Conservation (phyloP, 1,139 yeast genomes). For the Magnusiomyces sp. region DNA sequence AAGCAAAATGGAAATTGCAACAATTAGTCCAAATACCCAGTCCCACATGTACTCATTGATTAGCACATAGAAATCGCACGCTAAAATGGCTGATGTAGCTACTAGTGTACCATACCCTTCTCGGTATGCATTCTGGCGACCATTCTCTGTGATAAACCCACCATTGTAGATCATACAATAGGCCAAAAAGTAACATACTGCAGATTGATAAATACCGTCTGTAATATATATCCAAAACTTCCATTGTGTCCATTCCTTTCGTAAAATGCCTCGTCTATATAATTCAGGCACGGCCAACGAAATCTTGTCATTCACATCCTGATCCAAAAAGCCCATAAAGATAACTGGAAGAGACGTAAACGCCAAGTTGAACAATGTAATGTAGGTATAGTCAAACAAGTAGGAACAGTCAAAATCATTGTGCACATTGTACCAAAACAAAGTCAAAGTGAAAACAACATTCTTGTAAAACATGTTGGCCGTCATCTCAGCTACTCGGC, state of each 20-base stretch:
- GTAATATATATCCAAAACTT: constrained; percentile 80
- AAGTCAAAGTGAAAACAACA: constrained; percentile 75
- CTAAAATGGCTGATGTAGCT: constrained; percentile 65
- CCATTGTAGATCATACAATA: constrained; percentile 54
- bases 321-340: constrained; percentile 83
- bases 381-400: constrained; percentile 81
- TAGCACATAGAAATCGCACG: constrained; percentile 73
- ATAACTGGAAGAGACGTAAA: constrained; percentile 92
- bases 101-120: constrained; percentile 79
- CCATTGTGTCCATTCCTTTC: constrained; percentile 69
- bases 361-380: constrained; percentile 89
- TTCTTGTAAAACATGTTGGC: constrained; percentile 91
- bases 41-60: constrained; percentile 92
- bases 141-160: constrained; percentile 52
- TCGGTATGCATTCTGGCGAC: constrained; percentile 69
- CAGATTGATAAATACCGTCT: constrained; percentile 86
- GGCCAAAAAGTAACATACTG: constrained; percentile 80
- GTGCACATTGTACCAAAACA: constrained; percentile 89
- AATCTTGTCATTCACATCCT: constrained; percentile 77
- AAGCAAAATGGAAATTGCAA: constrained; percentile 54
- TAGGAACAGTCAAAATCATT: constrained; percentile 86
- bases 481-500: constrained; percentile 85
- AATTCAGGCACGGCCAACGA: constrained; percentile 85
- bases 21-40: constrained; percentile 64
- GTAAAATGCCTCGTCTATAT: constrained; percentile 73